Conservation (phyloP, 2,329 filamentous ascomycete species). For the Alternaria sp. region DNA sequence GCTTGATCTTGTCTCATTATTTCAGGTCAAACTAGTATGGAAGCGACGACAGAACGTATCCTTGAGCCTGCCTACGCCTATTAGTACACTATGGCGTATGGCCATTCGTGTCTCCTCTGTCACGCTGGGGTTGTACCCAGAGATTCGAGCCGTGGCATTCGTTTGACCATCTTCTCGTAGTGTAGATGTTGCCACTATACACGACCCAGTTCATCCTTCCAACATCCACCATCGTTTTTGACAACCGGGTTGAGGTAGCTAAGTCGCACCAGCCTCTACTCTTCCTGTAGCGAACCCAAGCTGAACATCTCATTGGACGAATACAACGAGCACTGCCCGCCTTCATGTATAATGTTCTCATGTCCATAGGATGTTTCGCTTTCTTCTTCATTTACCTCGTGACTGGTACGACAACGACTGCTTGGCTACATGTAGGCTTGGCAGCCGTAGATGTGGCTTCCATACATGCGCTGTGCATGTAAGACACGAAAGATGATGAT, state of each 20-base stretch:
- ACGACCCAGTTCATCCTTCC: neutral
- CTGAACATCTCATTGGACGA: neutral
- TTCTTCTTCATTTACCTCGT: neutral
- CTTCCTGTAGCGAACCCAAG: neutral
- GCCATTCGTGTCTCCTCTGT: neutral
- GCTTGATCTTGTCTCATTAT: slow-evolving; percentile 23
- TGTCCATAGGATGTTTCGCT: neutral
- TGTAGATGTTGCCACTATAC: neutral
- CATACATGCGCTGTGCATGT: neutral
- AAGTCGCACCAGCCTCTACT: neutral
- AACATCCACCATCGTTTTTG: neutral
- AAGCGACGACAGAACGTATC: neutral
- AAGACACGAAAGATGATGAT: neutral
- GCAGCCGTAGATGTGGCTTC: neutral
- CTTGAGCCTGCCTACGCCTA: neutral
- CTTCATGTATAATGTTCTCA: neutral
- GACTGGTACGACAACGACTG: neutral
- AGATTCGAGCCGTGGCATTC: neutral
- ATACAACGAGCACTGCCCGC: neutral
- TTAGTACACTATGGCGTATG: neutral
- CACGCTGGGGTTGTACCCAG: no score
- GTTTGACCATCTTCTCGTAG: neutral
- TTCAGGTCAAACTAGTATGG: neutral
- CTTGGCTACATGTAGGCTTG: neutral
- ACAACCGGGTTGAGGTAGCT: neutral